Evolutionary conservation across 2,329 filamentous ascomycete species (phyloP), one percentile per base, ranked within the genome.

Genomic region (Colletotrichum orbiculare): DNA sequence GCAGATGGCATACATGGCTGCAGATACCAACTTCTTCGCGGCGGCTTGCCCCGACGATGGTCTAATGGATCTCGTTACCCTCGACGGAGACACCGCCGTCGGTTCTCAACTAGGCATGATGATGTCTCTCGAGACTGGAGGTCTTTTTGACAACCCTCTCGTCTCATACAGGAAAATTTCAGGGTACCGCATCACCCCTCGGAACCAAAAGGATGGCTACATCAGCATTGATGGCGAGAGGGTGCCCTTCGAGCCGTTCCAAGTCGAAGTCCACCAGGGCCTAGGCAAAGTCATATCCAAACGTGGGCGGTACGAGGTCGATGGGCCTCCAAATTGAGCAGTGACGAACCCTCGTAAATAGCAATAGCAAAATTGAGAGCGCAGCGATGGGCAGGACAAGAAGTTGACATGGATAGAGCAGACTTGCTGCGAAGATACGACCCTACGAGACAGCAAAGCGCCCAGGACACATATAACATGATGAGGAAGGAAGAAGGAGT

Each of bases 161-260:
- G 91, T 97, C 11, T 84, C 85, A 37, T 95, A 97, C 76, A 87
- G 89, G 71, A 99, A 99, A 76, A 85, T 97, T 4, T 85, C 86
- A n/a, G 96, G 91, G 0, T 97, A 96, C 75, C 87, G 96, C 46
- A 90, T 99, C 68, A 89, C 90, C 4, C 96, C 96, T 0, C 88
- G 87, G 57, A 80, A 90, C 67, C 85, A 89, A 71, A 81, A 86
- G 43, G 85, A 89, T 67, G 95, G 95, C 2, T 96, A 92, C 75
- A 96, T 99, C 75, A 96, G 93, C 75, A 93, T 99, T 69, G 96
- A 98, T 73, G 96, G 96, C 42, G 96, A 99, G 79, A 85, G 87
- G 58, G 84, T 97, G 3, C 91, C 93, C 0, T 98, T 97, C 75
- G 90, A 90, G 71, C 91, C 93, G 0, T 96, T 97, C 74, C 96